These are phyloP conservation scores for Pyrenophora tritici-repentis DNA, from an alignment of 2,329 filamentous ascomycete species.

Conservation along the genomic window DNA sequence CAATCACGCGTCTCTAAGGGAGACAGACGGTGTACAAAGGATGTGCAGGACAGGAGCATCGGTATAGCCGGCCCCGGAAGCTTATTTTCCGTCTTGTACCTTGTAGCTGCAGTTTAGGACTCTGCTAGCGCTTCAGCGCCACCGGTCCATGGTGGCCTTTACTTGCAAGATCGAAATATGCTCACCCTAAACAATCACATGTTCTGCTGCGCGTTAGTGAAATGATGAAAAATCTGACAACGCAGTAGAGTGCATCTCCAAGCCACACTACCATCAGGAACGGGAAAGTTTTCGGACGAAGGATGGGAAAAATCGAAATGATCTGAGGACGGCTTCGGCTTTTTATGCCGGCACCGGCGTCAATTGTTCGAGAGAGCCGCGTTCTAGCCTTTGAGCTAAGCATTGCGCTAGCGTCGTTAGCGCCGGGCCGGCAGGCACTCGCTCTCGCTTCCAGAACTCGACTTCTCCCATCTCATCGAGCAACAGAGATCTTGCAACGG, in stretches of 20 bases:
- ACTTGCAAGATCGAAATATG: too few species aligned
- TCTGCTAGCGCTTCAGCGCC: neutral
- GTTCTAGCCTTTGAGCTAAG: constrained; percentile 1
- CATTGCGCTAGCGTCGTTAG: neutral
- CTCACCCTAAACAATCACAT: too few species aligned
- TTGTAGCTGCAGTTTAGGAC: constrained; percentile 2
- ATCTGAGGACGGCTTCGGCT: constrained; percentile 3
- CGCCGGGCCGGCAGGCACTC: neutral
- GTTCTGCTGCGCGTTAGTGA: too few species aligned
- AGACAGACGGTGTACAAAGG: too few species aligned
- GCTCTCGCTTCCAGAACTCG: neutral
- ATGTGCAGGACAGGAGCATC: neutral
- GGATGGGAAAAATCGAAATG: neutral
- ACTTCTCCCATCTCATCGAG: neutral
- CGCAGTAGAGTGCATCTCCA: too few species aligned
- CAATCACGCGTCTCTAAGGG: too few species aligned
- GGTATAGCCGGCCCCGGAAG: neutral
- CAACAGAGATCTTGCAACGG: neutral
- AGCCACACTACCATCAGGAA: too few species aligned
- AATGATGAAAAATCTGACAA: too few species aligned
- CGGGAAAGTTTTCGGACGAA: neutral
- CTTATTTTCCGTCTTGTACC: constrained; percentile 2
- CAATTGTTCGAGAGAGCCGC: neutral
- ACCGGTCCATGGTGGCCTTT: too few species aligned
- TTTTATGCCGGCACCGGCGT: neutral